Evolutionary conservation across 257 asterid genomes (phyloP).

Genomic region (Apocynum venetum): DNA sequence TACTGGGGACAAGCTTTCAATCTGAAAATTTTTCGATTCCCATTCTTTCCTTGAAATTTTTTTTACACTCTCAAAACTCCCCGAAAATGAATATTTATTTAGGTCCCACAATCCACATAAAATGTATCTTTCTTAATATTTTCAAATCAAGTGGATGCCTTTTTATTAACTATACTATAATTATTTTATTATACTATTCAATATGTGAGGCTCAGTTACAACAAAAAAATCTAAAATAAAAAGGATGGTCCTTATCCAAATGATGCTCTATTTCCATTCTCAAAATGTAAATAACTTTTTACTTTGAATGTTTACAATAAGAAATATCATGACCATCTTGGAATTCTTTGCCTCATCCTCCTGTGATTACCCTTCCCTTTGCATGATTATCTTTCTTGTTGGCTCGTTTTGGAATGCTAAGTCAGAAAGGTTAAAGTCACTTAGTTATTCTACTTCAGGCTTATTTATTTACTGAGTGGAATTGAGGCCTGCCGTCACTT

Average conservation of each 20-base stretch:
- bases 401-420: background rate
- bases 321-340: slow-evolving; percentile 1
- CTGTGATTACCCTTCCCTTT: background rate
- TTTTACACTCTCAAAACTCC: too few relatives aligned
- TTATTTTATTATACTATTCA: background rate
- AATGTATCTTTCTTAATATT: background rate
- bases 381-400: background rate
- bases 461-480: background rate
- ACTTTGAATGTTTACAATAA: background rate
- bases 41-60: too few relatives aligned
- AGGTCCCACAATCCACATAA: background rate
- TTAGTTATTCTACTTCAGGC: background rate
- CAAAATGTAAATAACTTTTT: background rate
- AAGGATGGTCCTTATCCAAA: too few relatives aligned
- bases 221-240: too few relatives aligned
- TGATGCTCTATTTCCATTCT: background rate
- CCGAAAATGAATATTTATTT: too few relatives aligned
- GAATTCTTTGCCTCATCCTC: background rate
- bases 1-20: background rate
- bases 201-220: background rate
- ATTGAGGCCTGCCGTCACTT: background rate
- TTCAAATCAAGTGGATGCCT: background rate
- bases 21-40: too few relatives aligned
- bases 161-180: background rate
- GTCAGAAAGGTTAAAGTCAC: background rate